phyloP scores from a whole-genome alignment of 2,329 filamentous ascomycete genomes.

The Ophiostoma sp. region DNA sequence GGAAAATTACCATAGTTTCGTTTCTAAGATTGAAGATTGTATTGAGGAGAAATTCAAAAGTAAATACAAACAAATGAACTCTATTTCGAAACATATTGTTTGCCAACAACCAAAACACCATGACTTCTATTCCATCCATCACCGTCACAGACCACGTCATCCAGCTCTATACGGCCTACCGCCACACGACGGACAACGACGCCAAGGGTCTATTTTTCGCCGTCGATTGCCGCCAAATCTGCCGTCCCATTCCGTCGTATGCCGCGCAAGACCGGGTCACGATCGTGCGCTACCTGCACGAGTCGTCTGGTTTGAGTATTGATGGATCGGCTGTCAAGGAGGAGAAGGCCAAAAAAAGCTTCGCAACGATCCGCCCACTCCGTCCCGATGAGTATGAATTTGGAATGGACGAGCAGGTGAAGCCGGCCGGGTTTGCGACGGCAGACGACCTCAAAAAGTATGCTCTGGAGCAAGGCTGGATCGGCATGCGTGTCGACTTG shows the following conservation, averaged over 20 bases:
- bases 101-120: background rate
- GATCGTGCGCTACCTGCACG: slow-evolving; percentile 34
- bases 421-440: background rate
- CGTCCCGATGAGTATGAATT: background rate
- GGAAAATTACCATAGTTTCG: too few species aligned
- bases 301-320: slow-evolving; percentile 24
- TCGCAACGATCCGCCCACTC: background rate
- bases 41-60: too few species aligned
- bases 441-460: slow-evolving; percentile 2
- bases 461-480: slow-evolving; percentile 32
- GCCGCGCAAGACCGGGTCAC: slow-evolving; percentile 31
- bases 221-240: slow-evolving; percentile 31
- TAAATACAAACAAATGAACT: too few species aligned
- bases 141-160: slow-evolving; percentile 25
- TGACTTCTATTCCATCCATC: background rate
- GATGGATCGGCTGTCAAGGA: background rate
- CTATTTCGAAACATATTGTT: too few species aligned
- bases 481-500: slow-evolving; percentile 36
- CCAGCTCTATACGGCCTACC: slow-evolving; percentile 27
- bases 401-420: background rate
- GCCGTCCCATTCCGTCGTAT: slow-evolving; percentile 32
- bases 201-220: slow-evolving; percentile 29
- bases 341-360: background rate
- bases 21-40: too few species aligned
- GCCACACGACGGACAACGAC: slow-evolving; percentile 25